Conservation (phyloP, 2,329 filamentous ascomycete species). For the Calonectria pseudoturangicola region DNA sequence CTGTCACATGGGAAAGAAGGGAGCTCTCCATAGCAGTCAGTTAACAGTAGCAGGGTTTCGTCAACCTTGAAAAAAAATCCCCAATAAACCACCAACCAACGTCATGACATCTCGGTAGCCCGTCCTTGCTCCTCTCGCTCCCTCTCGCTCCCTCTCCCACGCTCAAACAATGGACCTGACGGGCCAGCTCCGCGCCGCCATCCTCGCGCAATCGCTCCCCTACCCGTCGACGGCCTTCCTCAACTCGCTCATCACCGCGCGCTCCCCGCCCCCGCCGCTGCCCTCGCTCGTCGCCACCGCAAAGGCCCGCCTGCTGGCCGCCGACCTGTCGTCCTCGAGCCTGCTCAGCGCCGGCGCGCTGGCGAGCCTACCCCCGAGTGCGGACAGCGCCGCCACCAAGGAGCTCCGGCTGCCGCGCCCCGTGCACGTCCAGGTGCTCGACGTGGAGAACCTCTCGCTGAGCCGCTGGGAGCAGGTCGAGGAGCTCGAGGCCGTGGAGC, state of each 20-base stretch:
- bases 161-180: slow-evolving; percentile 56
- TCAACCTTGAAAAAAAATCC: not conserved
- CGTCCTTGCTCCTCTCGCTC: not conserved
- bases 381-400: slow-evolving; percentile 70
- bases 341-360: slow-evolving; percentile 66
- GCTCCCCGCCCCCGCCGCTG: slow-evolving; percentile 75
- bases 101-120: slow-evolving; percentile 32
- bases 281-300: slow-evolving; percentile 86
- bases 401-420: slow-evolving; percentile 76
- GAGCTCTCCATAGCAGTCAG: not conserved
- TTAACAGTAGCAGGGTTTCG: no score
- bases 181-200: slow-evolving; percentile 70
- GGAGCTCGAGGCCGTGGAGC: slow-evolving; percentile 82
- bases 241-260: slow-evolving; percentile 74
- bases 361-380: slow-evolving; percentile 70
- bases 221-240: slow-evolving; percentile 76
- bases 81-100: slow-evolving; percentile 29
- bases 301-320: slow-evolving; percentile 85
- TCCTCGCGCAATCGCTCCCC: slow-evolving; percentile 74
- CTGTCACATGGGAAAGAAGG: slow-evolving; percentile 26
- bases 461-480: slow-evolving; percentile 93
- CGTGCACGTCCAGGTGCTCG: slow-evolving; percentile 87
- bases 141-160: no score
- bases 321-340: slow-evolving; percentile 78
- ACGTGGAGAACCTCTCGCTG: slow-evolving; percentile 87